A percentile compares a stretch with the other conserved stretches of the same genome.
These are phyloP conservation scores for Huntiella moniliformis DNA, from an alignment of 2,329 filamentous ascomycete species.

Conservation along the genomic window DNA sequence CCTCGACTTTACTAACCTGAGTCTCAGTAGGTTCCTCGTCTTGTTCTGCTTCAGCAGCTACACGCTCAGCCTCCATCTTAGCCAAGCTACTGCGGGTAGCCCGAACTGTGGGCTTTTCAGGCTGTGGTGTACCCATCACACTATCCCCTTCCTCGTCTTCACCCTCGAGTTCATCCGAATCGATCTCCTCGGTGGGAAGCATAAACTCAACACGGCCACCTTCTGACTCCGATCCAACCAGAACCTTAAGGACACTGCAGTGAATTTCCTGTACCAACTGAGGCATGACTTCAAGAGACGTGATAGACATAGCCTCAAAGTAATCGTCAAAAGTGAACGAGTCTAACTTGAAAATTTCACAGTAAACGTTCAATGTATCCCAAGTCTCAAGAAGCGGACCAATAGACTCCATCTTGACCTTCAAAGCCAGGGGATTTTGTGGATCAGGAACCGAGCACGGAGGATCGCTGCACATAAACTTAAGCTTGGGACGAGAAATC, in stretches of 20 bases:
- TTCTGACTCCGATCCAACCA: conserved; percentile 57
- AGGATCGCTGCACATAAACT: conserved; percentile 54
- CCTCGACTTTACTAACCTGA: conserved; percentile 49
- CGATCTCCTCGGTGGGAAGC: conserved; percentile 55
- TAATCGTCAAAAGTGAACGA: conserved; percentile 98
- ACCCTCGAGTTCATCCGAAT: conserved; percentile 46
- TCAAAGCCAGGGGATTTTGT: background rate
- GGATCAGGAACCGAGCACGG: conserved; percentile 21
- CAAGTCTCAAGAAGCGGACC: conserved; percentile 75
- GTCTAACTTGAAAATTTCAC: conserved; percentile 80
- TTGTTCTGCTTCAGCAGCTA: conserved; percentile 40
- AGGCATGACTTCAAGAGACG: conserved; percentile 54
- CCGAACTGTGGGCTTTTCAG: conserved; percentile 47
- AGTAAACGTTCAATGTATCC: conserved; percentile 97
- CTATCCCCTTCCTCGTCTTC: conserved; percentile 35
- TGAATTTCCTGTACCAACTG: conserved; percentile 81
- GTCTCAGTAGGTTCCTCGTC: conserved; percentile 29
- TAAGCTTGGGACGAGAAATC: conserved; percentile 51
- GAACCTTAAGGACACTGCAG: conserved; percentile 72
- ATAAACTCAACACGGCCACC: conserved; percentile 64
- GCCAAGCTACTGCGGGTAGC: conserved; percentile 74
- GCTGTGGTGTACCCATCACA: conserved; percentile 43
- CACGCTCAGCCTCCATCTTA: conserved; percentile 54
- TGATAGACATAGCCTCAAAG: conserved; percentile 65
- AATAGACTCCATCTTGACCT: conserved; percentile 65